These are phyloP conservation scores for Trichoderma sp. DNA, from an alignment of 2,329 filamentous ascomycete genomes.

Conservation along the genomic window DNA sequence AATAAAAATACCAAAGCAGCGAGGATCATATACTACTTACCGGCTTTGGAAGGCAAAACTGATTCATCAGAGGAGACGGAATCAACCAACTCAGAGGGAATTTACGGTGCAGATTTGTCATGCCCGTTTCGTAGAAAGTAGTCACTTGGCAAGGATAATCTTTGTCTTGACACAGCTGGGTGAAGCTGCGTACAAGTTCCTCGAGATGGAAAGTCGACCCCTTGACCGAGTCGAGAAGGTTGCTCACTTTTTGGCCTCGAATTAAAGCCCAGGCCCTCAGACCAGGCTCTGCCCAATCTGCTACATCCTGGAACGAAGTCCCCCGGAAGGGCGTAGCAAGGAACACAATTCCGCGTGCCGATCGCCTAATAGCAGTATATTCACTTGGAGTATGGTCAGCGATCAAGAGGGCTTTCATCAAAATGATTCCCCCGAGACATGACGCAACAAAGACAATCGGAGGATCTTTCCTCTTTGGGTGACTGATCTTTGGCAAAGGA, in stretches of 20 bases:
- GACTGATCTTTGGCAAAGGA: not conserved
- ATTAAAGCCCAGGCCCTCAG: not conserved
- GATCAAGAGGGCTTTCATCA: slow-evolving; percentile 30
- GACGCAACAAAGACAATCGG: slow-evolving; percentile 35
- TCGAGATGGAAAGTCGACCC: slow-evolving; percentile 23
- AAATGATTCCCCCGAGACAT: slow-evolving; percentile 35
- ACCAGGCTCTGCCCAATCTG: slow-evolving; percentile 23
- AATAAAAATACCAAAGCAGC: not conserved
- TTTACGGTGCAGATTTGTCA: slow-evolving; percentile 25
- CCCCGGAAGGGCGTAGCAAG: slow-evolving; percentile 33
- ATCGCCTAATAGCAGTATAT: slow-evolving; percentile 23
- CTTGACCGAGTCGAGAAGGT: slow-evolving; percentile 24
- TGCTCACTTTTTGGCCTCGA: slow-evolving; percentile 21
- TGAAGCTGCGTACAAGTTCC: slow-evolving; percentile 26
- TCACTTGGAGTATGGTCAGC: slow-evolving; percentile 17
- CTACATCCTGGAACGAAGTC: slow-evolving; percentile 29
- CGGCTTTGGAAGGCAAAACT: not conserved
- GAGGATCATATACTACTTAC: not conserved
- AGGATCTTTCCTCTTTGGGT: slow-evolving; percentile 14
- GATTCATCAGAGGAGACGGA: not conserved
- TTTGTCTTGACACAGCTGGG: slow-evolving; percentile 19
- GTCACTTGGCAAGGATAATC: slow-evolving; percentile 20
- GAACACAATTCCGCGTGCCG: slow-evolving; percentile 29
- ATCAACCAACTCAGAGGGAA: slow-evolving; percentile 18
- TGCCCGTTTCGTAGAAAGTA: slow-evolving; percentile 27